Conservation (phyloP, 2,329 filamentous ascomycete genomes). For the Pleoardoris graminearum region DNA sequence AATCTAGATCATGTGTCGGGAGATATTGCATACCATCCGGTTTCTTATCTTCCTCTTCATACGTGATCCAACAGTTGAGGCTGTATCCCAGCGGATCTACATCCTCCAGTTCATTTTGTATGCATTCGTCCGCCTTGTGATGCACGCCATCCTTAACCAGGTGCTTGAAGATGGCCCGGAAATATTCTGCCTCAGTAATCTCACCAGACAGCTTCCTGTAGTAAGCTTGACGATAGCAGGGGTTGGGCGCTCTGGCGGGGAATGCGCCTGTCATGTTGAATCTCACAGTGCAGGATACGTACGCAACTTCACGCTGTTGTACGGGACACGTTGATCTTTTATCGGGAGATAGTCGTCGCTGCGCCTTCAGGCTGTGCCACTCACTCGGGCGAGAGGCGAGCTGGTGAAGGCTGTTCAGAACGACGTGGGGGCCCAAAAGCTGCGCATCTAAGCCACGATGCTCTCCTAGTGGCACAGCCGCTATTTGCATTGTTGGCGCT, state of each 20-base stretch:
- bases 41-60: background rate
- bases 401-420: background rate
- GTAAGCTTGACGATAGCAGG: background rate
- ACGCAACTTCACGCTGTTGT: background rate
- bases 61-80: background rate
- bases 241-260: background rate
- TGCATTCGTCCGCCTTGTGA: background rate
- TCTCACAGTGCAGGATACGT: background rate
- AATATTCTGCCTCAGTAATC: conserved; percentile 1
- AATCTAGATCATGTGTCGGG: background rate
- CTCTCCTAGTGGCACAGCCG: too few species aligned
- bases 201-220: background rate
- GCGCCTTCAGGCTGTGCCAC: background rate
- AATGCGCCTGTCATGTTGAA: background rate
- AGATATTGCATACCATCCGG: background rate
- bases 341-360: background rate
- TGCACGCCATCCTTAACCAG: background rate
- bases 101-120: background rate
- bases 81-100: background rate
- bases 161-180: background rate
- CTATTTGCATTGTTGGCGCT: too few species aligned
- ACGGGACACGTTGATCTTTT: background rate
- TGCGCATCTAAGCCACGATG: background rate
- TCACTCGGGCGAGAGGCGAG: background rate
- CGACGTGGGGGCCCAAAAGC: background rate